Percentiles rank a stretch among this genome's conserved stretches.
Conservation (phyloP, 768 basidiomycete genomes). For the Rhizopogon roseolus region DNA sequence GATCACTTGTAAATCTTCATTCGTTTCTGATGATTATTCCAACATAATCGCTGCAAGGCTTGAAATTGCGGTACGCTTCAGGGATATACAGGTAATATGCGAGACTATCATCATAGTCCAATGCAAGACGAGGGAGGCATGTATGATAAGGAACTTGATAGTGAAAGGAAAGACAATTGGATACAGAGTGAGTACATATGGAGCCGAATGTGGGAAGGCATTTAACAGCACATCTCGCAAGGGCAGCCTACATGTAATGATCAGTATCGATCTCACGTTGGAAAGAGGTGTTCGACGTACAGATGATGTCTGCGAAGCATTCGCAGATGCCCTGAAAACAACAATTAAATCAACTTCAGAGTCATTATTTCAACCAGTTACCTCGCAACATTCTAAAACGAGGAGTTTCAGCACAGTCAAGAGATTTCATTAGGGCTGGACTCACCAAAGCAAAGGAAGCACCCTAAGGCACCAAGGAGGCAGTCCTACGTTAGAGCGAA, state of each 20-base stretch:
- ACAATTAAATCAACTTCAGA: neutral
- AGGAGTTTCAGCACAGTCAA: neutral
- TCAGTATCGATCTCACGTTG: neutral
- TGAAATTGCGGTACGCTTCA: neutral
- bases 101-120: neutral
- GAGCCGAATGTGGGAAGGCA: neutral
- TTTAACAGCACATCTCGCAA: constrained; percentile 48
- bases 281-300: constrained; percentile 33
- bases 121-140: neutral
- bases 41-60: neutral
- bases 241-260: constrained; percentile 52
- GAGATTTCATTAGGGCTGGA: neutral
- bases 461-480: constrained; percentile 53
- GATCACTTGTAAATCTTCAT: neutral
- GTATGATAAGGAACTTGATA: neutral
- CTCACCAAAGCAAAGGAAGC: constrained; percentile 74
- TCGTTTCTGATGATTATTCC: neutral
- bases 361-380: constrained; percentile 15
- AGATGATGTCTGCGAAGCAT: constrained; percentile 64
- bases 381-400: constrained; percentile 66
- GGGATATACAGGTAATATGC: neutral
- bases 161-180: neutral
- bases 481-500: constrained; percentile 47
- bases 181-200: neutral
- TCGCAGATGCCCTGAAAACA: constrained; percentile 61